Conservation (phyloP, 306 rosid genomes). For the Vigna reflexopilosa region DNA sequence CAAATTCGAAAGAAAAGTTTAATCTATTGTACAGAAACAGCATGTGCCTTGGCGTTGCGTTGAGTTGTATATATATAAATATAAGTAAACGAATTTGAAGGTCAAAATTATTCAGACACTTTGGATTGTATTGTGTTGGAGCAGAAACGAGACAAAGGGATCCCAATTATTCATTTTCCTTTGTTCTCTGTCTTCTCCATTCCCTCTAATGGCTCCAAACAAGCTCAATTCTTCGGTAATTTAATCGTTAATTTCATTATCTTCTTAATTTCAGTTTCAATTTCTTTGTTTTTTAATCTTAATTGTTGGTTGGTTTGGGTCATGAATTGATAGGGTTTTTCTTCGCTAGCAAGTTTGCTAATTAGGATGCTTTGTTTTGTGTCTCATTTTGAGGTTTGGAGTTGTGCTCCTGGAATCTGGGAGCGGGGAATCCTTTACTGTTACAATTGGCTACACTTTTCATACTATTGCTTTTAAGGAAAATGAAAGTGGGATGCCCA, state of each 20-base stretch:
- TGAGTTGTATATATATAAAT: background rate
- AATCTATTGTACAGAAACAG: background rate
- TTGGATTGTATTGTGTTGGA: background rate
- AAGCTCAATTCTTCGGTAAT: constrained; percentile 76
- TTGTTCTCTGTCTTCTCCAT: background rate
- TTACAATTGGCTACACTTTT: background rate
- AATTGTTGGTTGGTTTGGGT: background rate
- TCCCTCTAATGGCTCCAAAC: constrained; percentile 75
- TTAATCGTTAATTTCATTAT: constrained; percentile 4
- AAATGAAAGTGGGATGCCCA: constrained; percentile 2
- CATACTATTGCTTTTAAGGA: background rate
- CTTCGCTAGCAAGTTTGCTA: background rate
- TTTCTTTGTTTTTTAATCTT: background rate
- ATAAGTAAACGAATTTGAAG: background rate
- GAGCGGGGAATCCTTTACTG: constrained; percentile 2
- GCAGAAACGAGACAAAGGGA: constrained; percentile 6
- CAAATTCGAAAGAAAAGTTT: background rate
- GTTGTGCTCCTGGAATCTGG: constrained; percentile 31
- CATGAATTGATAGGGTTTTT: constrained; percentile 40
- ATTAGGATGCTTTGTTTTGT: constrained; percentile 4
- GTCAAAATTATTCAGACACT: constrained; percentile 22
- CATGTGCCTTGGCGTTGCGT: background rate
- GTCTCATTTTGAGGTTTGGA: constrained; percentile 27
- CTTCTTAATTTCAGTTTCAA: constrained; percentile 9
- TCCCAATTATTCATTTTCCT: constrained; percentile 25